Conservation (phyloP, 2,329 filamentous ascomycete genomes). For the Elsinoe fawcettii region DNA sequence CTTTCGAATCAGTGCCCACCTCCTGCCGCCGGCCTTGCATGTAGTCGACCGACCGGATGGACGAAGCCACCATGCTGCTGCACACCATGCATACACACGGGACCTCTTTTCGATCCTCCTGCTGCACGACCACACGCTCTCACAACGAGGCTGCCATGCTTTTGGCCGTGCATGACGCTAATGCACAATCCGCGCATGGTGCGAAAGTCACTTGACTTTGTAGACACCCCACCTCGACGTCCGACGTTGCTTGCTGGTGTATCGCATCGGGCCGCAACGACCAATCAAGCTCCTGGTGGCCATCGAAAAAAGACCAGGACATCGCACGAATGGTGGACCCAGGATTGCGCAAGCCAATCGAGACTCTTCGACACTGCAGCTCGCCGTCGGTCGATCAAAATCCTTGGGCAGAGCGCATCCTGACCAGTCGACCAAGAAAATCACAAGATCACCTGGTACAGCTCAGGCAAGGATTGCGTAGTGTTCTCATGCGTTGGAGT, state of each 20-base stretch:
- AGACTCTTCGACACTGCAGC: background rate
- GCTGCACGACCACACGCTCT: background rate
- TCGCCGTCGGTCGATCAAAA: background rate
- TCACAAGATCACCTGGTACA: conserved; percentile 7
- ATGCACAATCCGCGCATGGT: background rate
- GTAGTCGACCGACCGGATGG: background rate
- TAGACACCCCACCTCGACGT: background rate
- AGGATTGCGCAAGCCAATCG: background rate
- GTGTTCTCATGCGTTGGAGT: background rate
- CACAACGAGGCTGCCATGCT: conserved; percentile 10
- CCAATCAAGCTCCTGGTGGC: background rate
- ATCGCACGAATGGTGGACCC: conserved; percentile 6
- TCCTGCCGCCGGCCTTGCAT: conserved; percentile 9
- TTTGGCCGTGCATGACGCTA: background rate
- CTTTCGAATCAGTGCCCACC: conserved; percentile 1
- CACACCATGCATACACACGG: conserved; percentile 3
- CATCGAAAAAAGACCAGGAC: background rate
- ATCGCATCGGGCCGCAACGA: conserved; percentile 9
- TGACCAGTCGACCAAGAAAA: background rate
- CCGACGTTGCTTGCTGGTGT: background rate
- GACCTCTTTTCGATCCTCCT: background rate
- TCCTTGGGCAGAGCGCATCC: background rate
- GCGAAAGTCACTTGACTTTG: conserved; percentile 11
- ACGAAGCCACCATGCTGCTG: conserved; percentile 1
- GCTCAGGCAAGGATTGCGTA: background rate